Conservation (phyloP, 805 yeast species). For the Barnettozyma pratensis region DNA sequence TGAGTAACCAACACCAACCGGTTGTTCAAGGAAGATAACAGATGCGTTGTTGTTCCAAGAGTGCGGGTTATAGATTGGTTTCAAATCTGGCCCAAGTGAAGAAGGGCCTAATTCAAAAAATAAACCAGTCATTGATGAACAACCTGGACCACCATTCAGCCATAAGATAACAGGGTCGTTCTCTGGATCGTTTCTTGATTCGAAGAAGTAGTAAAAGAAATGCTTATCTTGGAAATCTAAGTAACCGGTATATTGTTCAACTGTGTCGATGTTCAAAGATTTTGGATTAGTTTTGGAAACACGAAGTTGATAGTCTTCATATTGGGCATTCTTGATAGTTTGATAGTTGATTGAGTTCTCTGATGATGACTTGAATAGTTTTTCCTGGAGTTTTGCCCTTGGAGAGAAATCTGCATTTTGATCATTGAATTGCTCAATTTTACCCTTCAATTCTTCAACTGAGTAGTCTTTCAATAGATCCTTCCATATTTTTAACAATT, state of each 20-base stretch:
- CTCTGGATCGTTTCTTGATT: conserved; percentile 80
- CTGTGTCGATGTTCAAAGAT: conserved; percentile 68
- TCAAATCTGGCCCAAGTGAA: conserved; percentile 54
- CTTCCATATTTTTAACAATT: conserved; percentile 26
- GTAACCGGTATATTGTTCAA: conserved; percentile 79
- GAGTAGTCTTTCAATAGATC: conserved; percentile 28
- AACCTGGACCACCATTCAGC: conserved; percentile 97
- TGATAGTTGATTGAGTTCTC: background rate
- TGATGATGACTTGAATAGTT: background rate
- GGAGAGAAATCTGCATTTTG: conserved; percentile 12
- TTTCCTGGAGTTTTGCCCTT: conserved; percentile 11
- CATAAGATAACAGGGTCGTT: conserved; percentile 82
- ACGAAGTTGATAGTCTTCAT: conserved; percentile 16
- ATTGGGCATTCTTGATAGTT: conserved; percentile 1
- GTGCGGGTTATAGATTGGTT: conserved; percentile 72
- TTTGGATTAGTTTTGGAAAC: conserved; percentile 29
- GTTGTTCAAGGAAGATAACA: conserved; percentile 89
- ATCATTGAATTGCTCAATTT: conserved; percentile 10
- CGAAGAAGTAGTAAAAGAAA: conserved; percentile 87
- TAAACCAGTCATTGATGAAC: conserved; percentile 86
- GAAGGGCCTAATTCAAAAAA: conserved; percentile 92
- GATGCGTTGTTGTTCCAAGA: conserved; percentile 93
- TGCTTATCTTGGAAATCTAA: conserved; percentile 73
- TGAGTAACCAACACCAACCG: conserved; percentile 89
- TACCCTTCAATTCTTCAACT: conserved; percentile 6